Conservation (phyloP, 225 moss, liverwort and hornwort genomes). For the Marchantia polymorpha region DNA sequence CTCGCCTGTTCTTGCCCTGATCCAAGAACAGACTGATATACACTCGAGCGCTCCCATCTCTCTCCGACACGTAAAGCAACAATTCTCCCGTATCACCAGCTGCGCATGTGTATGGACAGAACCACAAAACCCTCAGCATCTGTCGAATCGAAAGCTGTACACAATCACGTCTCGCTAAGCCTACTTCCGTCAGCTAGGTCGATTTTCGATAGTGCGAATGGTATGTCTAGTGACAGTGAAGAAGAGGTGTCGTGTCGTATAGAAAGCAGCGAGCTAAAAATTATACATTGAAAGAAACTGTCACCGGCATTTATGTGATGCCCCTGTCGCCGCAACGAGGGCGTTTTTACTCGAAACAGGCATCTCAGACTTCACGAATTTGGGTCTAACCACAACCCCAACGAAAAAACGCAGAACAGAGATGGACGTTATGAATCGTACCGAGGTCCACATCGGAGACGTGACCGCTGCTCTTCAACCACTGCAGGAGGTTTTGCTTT, state of each 20-base stretch:
- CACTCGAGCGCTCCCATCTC: constrained; percentile 64
- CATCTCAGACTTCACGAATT: no score
- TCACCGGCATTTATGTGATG: no score
- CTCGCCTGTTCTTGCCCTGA: background rate
- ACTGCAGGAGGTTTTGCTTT: constrained; percentile 35
- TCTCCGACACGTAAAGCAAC: constrained; percentile 67
- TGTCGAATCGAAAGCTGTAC: background rate
- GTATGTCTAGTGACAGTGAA: no score
- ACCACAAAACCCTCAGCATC: background rate
- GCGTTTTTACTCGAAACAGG: no score
- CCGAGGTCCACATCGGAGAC: background rate
- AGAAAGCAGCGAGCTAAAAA: no score
- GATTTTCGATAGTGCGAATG: no score
- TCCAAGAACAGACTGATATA: constrained; percentile 49
- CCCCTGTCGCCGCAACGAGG: no score
- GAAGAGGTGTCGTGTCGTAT: no score
- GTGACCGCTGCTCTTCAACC: constrained; percentile 19
- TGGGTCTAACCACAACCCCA: no score
- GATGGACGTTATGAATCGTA: background rate
- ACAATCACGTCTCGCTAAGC: background rate
- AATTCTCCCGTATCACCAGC: constrained; percentile 29
- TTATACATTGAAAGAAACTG: no score
- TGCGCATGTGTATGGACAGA: constrained; percentile 18
- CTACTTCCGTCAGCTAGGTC: background rate
- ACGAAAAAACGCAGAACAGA: background rate